Base-by-base conservation (phyloP, 140 eudicot species). In the Artemisia princeps region DNA sequence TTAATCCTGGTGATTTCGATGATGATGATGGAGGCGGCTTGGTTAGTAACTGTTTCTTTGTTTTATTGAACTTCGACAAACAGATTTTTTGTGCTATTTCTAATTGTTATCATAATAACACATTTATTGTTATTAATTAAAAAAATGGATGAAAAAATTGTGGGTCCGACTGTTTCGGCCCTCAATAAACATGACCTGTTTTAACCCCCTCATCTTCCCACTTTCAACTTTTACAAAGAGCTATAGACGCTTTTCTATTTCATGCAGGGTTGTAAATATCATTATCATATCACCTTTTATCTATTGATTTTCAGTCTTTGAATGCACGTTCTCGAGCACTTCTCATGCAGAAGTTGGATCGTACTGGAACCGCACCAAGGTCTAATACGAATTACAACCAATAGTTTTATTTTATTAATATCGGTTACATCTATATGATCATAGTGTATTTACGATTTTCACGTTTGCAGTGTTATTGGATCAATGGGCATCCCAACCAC, bases 11-110 rank as follows among this genome's bases (percentile, higher is more conserved):
- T 30, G 96, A 92, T 71, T 88, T 92, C 42, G 96, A 92, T 71
- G 98, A 92, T 71, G 98, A 92, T 65, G 98, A 92, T 56, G 96
- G 98, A 1, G 95, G 96, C 28, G 98, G 96, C 51, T 67, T 88
- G 96, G 96, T 92, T 67, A 80, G 95, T 78, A 55, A 37, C 10
- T 50, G 10, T 14, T 22, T 65, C 10, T 20, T 64, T 64, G 20
- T 2, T 44, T 50, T 55, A 1, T 15, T 57, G 30, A 44, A 68
- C 23, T 68, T 67, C 52, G 13, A 62, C 40, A 30, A 37, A 6
- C 9, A 37, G 44, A 37, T 37, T 37, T 37, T 6, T 37, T 37
- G 44, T 37, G 44, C 44, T 37, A 37, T 37, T 6, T 5, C 44
- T 7, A 37, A 6, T 37, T 1, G 44, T 37, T 6, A 37, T 37